phyloP scores from a whole-genome alignment of 148 eudicot genomes.

The Polygonum maritimum region DNA sequence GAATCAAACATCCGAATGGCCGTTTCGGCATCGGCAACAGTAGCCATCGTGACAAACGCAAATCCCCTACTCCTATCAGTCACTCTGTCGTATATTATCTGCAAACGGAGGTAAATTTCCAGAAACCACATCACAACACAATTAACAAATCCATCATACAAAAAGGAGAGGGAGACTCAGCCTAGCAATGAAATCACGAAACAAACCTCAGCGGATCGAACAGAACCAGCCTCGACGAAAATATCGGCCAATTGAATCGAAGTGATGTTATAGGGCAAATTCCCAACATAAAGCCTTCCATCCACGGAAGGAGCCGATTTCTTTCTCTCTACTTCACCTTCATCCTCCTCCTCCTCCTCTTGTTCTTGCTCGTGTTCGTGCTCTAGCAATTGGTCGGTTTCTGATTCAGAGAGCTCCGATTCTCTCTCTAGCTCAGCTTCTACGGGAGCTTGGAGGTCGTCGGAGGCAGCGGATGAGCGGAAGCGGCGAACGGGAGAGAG shows the following conservation, averaged over 20 bases:
- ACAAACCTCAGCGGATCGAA: slow-evolving; percentile 54
- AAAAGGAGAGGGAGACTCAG: not conserved
- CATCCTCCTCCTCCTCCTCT: slow-evolving; percentile 17
- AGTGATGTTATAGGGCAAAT: slow-evolving; percentile 64
- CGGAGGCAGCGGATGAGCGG: slow-evolving; percentile 20
- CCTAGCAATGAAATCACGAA: not conserved
- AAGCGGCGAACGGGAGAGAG: slow-evolving; percentile 12
- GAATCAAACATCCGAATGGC: slow-evolving; percentile 83
- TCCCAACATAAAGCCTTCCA: slow-evolving; percentile 66
- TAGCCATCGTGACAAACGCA: slow-evolving; percentile 83
- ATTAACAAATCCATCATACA: not conserved
- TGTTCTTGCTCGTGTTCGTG: slow-evolving; percentile 16
- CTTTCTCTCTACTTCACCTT: slow-evolving; percentile 15
- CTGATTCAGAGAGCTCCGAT: slow-evolving; percentile 1
- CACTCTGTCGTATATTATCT: slow-evolving; percentile 80
- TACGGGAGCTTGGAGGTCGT: slow-evolving; percentile 13
- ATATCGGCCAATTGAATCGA: slow-evolving; percentile 50
- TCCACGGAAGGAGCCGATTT: slow-evolving; percentile 26
- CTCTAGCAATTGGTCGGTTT: slow-evolving; percentile 15
- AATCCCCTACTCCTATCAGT: slow-evolving; percentile 92
- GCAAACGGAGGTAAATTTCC: slow-evolving; percentile 9
- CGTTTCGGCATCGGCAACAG: slow-evolving; percentile 53
- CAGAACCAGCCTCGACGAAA: slow-evolving; percentile 61
- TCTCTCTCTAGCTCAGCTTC: not conserved
- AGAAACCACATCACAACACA: not conserved